These are phyloP conservation scores for Hordeum pubiflorum DNA, from an alignment of 202 grass and related monocot species.

Conservation along the genomic window DNA sequence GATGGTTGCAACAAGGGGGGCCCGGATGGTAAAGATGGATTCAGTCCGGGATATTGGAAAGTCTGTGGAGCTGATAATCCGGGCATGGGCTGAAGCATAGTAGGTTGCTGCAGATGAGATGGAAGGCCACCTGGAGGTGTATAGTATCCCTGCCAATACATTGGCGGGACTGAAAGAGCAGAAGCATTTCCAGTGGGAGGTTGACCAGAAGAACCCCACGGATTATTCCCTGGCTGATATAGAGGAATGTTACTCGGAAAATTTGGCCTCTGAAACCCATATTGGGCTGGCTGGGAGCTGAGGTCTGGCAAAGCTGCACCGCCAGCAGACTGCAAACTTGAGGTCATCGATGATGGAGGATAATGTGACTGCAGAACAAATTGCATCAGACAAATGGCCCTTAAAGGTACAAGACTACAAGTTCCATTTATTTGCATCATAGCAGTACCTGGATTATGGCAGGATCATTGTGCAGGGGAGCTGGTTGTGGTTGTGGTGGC, in stretches of 20 bases:
- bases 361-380: constrained; percentile 61
- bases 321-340: constrained; percentile 59
- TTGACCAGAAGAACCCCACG: constrained; percentile 40
- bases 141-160: constrained; percentile 85
- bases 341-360: constrained; percentile 41
- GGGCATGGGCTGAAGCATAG: constrained; percentile 45
- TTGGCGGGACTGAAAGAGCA: constrained; percentile 42
- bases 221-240: constrained; percentile 52
- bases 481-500: constrained; percentile 30
- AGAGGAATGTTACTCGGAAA: constrained; percentile 55
- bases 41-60: constrained; percentile 46
- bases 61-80: constrained; percentile 45
- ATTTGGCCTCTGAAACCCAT: constrained; percentile 52
- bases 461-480: constrained; percentile 68
- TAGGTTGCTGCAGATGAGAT: constrained; percentile 57
- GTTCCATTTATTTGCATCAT: background rate
- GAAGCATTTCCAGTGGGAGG: constrained; percentile 44
- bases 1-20: constrained; percentile 38
- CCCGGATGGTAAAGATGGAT: constrained; percentile 42
- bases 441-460: constrained; percentile 73
- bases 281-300: constrained; percentile 57
- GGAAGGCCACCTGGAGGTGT: constrained; percentile 46
- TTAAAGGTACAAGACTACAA: background rate
- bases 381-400: background rate
- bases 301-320: constrained; percentile 50